Conservation (phyloP, 306 rosid species). For the Rosa lucieae region DNA sequence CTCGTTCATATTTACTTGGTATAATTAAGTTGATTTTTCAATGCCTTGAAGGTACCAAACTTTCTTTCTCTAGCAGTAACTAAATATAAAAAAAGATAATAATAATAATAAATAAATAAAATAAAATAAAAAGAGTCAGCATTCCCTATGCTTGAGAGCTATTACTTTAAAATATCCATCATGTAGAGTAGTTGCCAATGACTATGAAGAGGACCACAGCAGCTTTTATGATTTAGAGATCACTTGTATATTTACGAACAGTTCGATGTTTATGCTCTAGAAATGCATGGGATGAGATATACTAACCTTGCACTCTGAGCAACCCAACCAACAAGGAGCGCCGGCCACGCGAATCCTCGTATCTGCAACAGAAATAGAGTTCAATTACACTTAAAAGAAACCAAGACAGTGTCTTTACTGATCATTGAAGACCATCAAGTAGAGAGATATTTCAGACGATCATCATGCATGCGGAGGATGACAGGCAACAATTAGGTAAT, state of each 20-base stretch:
- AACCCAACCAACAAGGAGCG: constrained; percentile 66
- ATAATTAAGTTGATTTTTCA: no score
- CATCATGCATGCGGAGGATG: neutral
- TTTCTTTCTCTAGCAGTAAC: neutral
- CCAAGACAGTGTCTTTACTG: neutral
- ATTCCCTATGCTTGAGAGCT: neutral
- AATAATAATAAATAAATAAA: neutral
- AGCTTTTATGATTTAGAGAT: neutral
- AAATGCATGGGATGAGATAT: constrained; percentile 23
- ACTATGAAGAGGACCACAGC: neutral
- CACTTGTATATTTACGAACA: neutral
- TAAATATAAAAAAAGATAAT: no score
- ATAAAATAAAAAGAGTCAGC: neutral
- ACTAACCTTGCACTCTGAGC: constrained; percentile 82
- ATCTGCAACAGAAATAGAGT: constrained; percentile 42
- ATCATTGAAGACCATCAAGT: neutral
- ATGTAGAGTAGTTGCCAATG: constrained; percentile 1
- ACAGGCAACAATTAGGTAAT: neutral
- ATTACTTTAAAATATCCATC: neutral
- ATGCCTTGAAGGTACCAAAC: neutral
- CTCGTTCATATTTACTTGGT: neutral
- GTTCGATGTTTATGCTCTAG: constrained; percentile 1
- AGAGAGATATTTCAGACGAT: neutral
- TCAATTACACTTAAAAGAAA: constrained; percentile 23
- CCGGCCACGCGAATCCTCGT: constrained; percentile 89